A percentile compares a stretch with the other conserved stretches of the same genome.
Conservation (phyloP, 2,329 filamentous ascomycete genomes). For the Diplodia scrobiculata region DNA sequence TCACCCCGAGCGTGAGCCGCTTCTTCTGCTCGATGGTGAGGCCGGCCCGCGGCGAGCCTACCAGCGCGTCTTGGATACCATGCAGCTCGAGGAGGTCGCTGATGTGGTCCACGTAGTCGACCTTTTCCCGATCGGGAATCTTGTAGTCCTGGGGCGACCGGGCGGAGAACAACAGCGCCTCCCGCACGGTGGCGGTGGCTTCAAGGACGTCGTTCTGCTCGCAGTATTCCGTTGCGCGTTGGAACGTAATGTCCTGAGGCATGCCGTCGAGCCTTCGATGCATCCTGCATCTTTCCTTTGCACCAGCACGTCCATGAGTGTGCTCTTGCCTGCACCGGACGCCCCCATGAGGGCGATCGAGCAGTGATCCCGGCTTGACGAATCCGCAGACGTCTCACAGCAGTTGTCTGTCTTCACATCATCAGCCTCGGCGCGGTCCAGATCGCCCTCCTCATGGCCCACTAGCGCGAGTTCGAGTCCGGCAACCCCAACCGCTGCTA, state of each 20-base stretch:
- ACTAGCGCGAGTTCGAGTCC: background rate
- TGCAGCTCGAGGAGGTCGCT: too few species aligned
- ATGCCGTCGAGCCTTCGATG: too few species aligned
- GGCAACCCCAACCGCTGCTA: background rate
- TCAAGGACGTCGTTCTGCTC: too few species aligned
- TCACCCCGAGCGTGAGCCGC: conserved; percentile 89
- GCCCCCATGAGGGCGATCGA: conserved; percentile 50
- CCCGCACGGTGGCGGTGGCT: too few species aligned
- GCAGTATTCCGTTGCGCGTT: too few species aligned
- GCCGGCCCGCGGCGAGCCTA: too few species aligned
- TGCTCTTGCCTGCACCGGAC: conserved; percentile 45
- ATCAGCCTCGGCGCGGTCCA: background rate
- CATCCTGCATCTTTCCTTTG: conserved; percentile 46
- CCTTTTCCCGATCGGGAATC: too few species aligned
- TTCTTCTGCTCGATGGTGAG: conserved; percentile 48
- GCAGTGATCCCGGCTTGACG: conserved; percentile 59
- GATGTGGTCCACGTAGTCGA: too few species aligned
- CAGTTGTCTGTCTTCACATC: conserved; percentile 50
- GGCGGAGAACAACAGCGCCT: too few species aligned
- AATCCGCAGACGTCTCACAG: conserved; percentile 58
- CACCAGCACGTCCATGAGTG: conserved; percentile 43
- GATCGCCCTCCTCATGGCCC: background rate
- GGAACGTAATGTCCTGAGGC: too few species aligned
- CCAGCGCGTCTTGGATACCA: too few species aligned
- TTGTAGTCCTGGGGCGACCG: too few species aligned